Conservation (phyloP, 2,329 filamentous ascomycete genomes). For the Talaromyces sp. region DNA sequence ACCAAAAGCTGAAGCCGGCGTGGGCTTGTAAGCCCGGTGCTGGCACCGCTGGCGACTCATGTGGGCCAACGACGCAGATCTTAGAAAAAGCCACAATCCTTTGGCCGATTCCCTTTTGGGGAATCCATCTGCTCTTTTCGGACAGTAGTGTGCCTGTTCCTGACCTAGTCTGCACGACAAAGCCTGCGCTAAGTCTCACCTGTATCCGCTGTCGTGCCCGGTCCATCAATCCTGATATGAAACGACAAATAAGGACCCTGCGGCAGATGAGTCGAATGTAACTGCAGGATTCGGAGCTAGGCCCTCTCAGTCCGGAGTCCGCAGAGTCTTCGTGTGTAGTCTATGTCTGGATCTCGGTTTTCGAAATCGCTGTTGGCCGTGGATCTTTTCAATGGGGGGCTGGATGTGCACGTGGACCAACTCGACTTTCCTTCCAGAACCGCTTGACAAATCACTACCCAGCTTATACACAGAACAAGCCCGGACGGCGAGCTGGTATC, state of each 20-base stretch:
- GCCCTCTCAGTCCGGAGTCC: not conserved
- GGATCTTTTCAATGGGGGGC: not conserved
- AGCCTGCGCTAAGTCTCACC: not conserved
- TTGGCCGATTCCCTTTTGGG: constrained; percentile 2
- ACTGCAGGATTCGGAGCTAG: not conserved
- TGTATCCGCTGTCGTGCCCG: not conserved
- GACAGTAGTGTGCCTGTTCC: not conserved
- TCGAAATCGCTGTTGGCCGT: not conserved
- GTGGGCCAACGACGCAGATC: constrained; percentile 9
- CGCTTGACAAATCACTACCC: not conserved
- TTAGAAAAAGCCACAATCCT: constrained; percentile 13
- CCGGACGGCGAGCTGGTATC: not conserved
- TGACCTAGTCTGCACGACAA: not conserved
- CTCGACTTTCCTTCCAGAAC: not conserved
- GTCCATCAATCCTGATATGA: constrained; percentile 1
- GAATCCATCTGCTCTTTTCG: not conserved
- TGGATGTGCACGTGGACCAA: not conserved
- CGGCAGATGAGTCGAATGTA: not conserved
- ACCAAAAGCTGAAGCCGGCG: not conserved
- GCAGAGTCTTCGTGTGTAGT: not conserved
- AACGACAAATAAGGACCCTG: not conserved
- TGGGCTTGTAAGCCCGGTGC: not conserved
- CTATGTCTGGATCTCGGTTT: not conserved
- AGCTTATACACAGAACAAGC: not conserved
- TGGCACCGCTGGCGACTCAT: not conserved